These are phyloP conservation scores for Talaromyces trachyspermus DNA, from an alignment of 495 filamentous ascomycete genomes.

Conservation along the genomic window DNA sequence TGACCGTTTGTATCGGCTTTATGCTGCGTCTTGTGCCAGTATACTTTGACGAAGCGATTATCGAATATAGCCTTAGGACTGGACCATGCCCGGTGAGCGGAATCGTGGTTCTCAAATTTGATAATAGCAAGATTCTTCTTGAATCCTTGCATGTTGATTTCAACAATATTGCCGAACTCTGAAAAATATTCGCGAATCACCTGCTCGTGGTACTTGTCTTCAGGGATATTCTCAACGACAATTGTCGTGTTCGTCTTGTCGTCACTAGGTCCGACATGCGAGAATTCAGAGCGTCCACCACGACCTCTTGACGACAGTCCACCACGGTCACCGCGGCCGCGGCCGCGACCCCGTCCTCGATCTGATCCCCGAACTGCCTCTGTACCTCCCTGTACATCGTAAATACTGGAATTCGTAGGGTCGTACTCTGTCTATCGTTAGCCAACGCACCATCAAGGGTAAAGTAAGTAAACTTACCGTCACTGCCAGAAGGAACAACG, in stretches of 20 bases:
- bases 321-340: conserved; percentile 37
- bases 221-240: conserved; percentile 89
- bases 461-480: conserved; percentile 35
- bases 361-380: conserved; percentile 27
- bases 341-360: conserved; percentile 38
- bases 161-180: conserved; percentile 69
- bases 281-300: conserved; percentile 61
- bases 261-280: conserved; percentile 63
- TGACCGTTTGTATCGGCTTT: conserved; percentile 30
- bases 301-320: conserved; percentile 35
- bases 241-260: conserved; percentile 72
- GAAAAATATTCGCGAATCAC: conserved; percentile 75
- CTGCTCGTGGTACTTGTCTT: conserved; percentile 72
- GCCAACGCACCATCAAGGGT: background rate
- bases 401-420: conserved; percentile 55
- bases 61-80: conserved; percentile 95
- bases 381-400: conserved; percentile 24
- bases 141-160: conserved; percentile 67
- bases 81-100: conserved; percentile 75
- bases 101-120: conserved; percentile 64
- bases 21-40: conserved; percentile 72
- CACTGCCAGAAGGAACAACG: conserved; percentile 41
- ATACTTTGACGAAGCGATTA: conserved; percentile 96
- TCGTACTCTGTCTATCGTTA: conserved; percentile 66
- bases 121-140: conserved; percentile 68